Evolutionary conservation across 345 rosid genomes (phyloP).

Genomic region (Boechera retrofracta): DNA sequence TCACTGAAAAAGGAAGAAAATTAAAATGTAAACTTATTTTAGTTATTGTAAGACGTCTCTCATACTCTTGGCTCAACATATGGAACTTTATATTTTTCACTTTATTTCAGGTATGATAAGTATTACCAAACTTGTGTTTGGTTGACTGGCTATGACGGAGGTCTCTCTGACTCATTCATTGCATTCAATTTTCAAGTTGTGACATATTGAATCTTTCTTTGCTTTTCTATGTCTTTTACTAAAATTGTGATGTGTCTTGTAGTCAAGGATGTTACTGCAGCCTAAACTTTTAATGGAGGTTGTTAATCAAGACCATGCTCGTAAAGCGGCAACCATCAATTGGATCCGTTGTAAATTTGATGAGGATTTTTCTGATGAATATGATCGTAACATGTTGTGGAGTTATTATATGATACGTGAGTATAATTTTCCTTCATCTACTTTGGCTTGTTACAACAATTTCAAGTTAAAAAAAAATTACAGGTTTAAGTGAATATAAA

Average conservation of each 20-base stretch:
- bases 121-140: slow-evolving; percentile 95
- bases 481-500: background rate
- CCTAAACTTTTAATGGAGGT: slow-evolving; percentile 65
- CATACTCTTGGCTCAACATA: slow-evolving; percentile 16
- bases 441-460: slow-evolving; percentile 13
- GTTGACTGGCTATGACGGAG: slow-evolving; percentile 97
- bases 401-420: background rate
- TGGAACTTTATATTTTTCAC: slow-evolving; percentile 2
- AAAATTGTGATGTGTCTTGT: no score
- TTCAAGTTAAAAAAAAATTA: background rate
- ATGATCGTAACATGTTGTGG: background rate
- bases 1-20: background rate
- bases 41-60: background rate
- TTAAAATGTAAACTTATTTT: background rate
- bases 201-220: background rate
- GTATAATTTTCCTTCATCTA: background rate
- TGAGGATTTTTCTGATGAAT: background rate
- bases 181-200: background rate
- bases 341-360: background rate
- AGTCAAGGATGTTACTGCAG: background rate
- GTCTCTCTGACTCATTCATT: slow-evolving; percentile 28
- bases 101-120: slow-evolving; percentile 71
- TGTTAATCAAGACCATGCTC: slow-evolving; percentile 96
- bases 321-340: slow-evolving; percentile 61
- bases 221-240: slow-evolving; percentile 5